phyloP scores from a whole-genome alignment of 768 basidiomycete species.

The Termitomyces sp. region DNA sequence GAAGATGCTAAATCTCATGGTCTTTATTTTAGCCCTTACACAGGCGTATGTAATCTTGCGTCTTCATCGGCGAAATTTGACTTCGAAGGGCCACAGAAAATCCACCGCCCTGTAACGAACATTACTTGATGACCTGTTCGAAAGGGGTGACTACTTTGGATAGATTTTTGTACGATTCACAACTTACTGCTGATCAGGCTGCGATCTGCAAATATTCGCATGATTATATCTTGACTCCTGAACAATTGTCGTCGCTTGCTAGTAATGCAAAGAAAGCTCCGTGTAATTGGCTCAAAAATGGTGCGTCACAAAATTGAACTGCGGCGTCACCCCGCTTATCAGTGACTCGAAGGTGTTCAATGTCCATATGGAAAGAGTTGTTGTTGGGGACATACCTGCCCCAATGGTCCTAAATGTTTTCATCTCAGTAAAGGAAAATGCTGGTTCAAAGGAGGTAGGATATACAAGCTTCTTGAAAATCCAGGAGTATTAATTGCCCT shows the following conservation, averaged over 20 bases:
- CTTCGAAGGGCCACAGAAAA: constrained; percentile 42
- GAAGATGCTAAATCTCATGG: neutral
- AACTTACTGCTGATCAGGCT: constrained; percentile 29
- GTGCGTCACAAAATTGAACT: constrained; percentile 24
- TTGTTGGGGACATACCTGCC: constrained; percentile 83
- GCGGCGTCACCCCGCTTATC: neutral
- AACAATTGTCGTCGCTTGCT: constrained; percentile 66
- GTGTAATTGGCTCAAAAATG: constrained; percentile 80
- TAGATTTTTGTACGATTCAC: neutral
- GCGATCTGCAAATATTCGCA: constrained; percentile 80
- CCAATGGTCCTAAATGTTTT: constrained; percentile 68
- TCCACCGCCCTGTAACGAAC: constrained; percentile 83
- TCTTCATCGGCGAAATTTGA: constrained; percentile 3
- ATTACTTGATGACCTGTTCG: constrained; percentile 78
- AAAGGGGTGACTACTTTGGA: constrained; percentile 52
- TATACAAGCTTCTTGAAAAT: neutral
- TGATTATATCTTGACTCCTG: constrained; percentile 66
- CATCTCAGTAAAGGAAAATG: constrained; percentile 78
- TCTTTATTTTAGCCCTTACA: constrained; percentile 56
- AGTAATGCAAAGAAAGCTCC: constrained; percentile 82
- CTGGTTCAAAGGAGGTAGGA: constrained; percentile 77
- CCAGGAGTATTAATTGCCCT: neutral
- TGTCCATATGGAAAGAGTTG: constrained; percentile 75
- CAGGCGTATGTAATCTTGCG: constrained; percentile 50
- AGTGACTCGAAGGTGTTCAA: constrained; percentile 43